Evolutionary conservation across 495 filamentous ascomycete species (phyloP), one percentile per base, ranked within the genome.

Genomic region (Penicillium crystallinum): DNA sequence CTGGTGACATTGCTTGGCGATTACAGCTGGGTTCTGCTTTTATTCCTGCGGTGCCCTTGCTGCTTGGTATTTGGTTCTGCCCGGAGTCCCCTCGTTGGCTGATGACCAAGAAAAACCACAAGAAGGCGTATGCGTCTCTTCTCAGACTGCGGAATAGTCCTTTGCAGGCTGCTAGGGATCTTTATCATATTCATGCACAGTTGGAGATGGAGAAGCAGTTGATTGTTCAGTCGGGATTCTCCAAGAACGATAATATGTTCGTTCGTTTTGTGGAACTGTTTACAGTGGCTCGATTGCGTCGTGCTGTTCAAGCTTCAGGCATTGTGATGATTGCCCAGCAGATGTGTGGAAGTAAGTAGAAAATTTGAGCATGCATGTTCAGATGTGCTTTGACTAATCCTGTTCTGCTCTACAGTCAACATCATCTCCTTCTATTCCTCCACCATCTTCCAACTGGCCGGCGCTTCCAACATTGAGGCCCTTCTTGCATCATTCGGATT

Each of bases 391-490:
- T n/a, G n/a, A n/a, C n/a, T n/a, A n/a, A n/a, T n/a, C n/a, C n/a
- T n/a, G n/a, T n/a, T n/a, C 4, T 49, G 4, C 31, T 6, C 21
- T 15, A 2, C 34, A 92, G 74, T 75, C 61, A 74, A 70, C 70
- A 87, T 92, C 65, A 87, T 91, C 31, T 82, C 88, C n/a, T 93
- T 92, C 75, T 96, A 93, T 68, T 86, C 81, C 0, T 84, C 83
- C 1, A 87, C 87, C 2, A 76, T 93, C 43, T 92, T 92, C 72
- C 58, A 63, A 6, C 55, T 87, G 1, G 81, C 87, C 15, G 83
- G 86, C 18, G 79, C 81, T 17, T 66, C 33, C 45, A 67, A 78
- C 14, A 77, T 74, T 46, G 62, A 75, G 4, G 83, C 90, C 31
- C 78, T 95, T 6, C 72, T 87, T 14, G 84, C 83, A 2, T 90